Percentiles rank a stretch among this genome's conserved stretches.
phyloP scores from a whole-genome alignment of 1,284 basidiomycete species.

The Inonotus obliquus region DNA sequence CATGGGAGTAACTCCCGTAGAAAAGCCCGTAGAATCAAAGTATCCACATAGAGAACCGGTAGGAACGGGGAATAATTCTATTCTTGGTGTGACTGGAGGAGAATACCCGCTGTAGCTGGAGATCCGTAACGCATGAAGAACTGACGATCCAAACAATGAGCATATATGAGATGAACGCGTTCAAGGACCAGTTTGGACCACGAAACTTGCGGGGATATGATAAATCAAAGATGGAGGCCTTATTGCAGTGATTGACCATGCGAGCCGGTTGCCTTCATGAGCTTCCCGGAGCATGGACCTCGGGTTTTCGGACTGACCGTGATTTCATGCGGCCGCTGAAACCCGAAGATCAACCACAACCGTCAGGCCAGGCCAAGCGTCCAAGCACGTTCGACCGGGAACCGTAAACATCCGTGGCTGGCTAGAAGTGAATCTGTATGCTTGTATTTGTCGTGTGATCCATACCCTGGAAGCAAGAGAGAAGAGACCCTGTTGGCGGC shows the following conservation, averaged over 20 bases:
- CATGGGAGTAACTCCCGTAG: not conserved
- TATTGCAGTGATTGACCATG: not conserved
- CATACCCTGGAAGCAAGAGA: not conserved
- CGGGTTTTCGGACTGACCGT: not conserved
- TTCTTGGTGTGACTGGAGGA: not conserved
- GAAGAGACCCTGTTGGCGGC: not conserved
- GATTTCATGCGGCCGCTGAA: not conserved
- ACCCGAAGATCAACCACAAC: not conserved
- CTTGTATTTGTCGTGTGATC: not conserved
- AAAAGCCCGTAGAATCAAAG: not conserved
- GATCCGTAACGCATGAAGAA: not conserved
- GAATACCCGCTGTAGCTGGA: not conserved
- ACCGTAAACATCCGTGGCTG: not conserved
- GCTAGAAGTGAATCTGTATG: not conserved
- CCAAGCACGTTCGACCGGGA: not conserved
- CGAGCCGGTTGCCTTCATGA: not conserved
- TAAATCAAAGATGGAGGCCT: not conserved
- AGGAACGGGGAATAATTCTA: not conserved
- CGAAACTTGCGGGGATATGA: not conserved
- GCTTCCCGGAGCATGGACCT: not conserved
- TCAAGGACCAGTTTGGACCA: not conserved
- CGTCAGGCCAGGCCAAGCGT: not conserved
- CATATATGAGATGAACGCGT: not conserved
- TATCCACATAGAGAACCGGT: not conserved
- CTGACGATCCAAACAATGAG: not conserved